A percentile compares a stretch with the other conserved stretches of the same genome.
These are phyloP conservation scores for Bruguiera gymnorhiza DNA, from an alignment of 345 rosid species.

Conservation along the genomic window DNA sequence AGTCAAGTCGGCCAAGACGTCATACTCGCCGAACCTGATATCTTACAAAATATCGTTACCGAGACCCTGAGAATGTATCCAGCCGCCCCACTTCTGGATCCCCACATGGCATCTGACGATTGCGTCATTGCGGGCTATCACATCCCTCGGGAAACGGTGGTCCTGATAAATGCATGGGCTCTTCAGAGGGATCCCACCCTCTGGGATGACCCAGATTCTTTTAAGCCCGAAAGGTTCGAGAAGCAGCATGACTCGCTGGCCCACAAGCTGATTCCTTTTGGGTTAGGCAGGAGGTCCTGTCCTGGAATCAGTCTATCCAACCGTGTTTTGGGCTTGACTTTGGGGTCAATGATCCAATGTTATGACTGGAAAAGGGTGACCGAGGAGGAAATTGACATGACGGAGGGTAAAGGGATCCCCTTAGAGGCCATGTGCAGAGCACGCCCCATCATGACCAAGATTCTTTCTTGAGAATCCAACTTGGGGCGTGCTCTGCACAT, in stretches of 20 bases:
- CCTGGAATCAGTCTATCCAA: slow-evolving; percentile 1
- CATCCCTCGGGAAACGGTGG: background rate
- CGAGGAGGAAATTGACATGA: slow-evolving; percentile 7
- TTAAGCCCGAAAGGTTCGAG: background rate
- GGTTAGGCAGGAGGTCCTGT: slow-evolving; percentile 7
- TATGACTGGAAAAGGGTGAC: slow-evolving; percentile 2
- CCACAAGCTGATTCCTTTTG: slow-evolving; percentile 3
- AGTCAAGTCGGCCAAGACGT: background rate
- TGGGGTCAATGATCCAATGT: background rate
- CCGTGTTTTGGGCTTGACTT: background rate
- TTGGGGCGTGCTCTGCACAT: no score
- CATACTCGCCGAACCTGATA: background rate
- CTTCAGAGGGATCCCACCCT: background rate
- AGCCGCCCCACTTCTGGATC: background rate
- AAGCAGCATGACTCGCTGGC: no score
- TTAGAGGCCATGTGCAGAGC: slow-evolving; percentile 8
- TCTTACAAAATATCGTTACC: background rate
- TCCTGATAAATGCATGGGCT: background rate
- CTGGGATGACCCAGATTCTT: background rate
- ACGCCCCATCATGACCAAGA: background rate
- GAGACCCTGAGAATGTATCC: slow-evolving; percentile 2
- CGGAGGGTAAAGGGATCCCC: background rate
- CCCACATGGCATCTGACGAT: background rate
- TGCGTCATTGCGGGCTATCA: background rate
- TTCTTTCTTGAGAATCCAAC: no score